Percentiles rank a stretch among this genome's conserved stretches.
Conservation (phyloP, 495 filamentous ascomycete genomes). For the Apiosordaria backusii region DNA sequence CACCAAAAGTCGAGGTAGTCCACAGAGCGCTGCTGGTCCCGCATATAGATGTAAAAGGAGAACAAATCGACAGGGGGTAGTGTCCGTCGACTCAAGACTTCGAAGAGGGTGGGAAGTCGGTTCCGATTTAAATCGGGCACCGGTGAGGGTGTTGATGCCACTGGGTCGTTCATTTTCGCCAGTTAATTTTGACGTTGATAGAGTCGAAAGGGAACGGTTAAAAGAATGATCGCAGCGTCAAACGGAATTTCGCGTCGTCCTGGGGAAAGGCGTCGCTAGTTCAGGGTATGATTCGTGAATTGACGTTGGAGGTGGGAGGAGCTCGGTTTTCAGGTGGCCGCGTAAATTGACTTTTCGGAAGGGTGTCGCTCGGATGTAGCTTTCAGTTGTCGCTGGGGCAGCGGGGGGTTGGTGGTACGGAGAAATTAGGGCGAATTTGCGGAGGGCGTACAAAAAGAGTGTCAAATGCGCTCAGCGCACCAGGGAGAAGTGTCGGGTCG, state of each 20-base stretch:
- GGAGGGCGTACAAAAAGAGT: constrained; percentile 14
- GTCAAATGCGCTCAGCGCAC: constrained; percentile 20
- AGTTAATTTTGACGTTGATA: not conserved
- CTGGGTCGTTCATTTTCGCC: constrained; percentile 38
- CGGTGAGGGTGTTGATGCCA: constrained; percentile 35
- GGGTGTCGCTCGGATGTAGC: not conserved
- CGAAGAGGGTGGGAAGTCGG: constrained; percentile 87
- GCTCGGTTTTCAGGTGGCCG: constrained; percentile 1
- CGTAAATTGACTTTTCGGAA: constrained; percentile 5
- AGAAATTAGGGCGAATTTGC: not conserved
- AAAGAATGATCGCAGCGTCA: not conserved
- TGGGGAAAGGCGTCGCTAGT: not conserved
- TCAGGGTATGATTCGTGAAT: not conserved
- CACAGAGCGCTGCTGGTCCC: constrained; percentile 94
- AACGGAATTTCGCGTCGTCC: not conserved
- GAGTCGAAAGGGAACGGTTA: not conserved
- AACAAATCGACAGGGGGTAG: constrained; percentile 92
- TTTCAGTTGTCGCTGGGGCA: not conserved
- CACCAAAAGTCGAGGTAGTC: constrained; percentile 99
- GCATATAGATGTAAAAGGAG: constrained; percentile 99
- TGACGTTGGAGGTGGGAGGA: not conserved
- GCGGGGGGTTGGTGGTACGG: not conserved
- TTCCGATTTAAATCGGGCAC: constrained; percentile 60
- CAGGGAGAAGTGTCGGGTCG: constrained; percentile 2
- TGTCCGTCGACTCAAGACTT: constrained; percentile 88